These are phyloP conservation scores for Trichoderma simmonsii DNA, from an alignment of 2,329 filamentous ascomycete genomes.

Conservation along the genomic window DNA sequence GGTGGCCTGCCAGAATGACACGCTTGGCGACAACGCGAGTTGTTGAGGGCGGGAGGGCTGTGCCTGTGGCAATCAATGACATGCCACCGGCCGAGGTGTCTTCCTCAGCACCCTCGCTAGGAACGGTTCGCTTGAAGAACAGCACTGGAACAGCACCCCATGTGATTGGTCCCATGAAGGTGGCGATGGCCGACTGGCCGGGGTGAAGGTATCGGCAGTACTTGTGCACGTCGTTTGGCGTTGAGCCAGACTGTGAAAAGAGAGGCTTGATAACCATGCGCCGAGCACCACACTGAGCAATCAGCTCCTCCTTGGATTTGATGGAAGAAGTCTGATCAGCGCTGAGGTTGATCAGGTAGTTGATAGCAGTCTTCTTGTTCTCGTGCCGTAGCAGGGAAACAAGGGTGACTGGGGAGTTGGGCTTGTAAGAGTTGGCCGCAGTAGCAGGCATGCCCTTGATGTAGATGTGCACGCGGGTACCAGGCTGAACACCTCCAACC, in stretches of 20 bases:
- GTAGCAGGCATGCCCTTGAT: conserved; percentile 53
- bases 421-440: conserved; percentile 45
- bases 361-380: conserved; percentile 86
- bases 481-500: conserved; percentile 80
- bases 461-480: conserved; percentile 78
- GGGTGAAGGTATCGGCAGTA: conserved; percentile 90
- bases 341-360: conserved; percentile 84
- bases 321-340: conserved; percentile 72
- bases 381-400: conserved; percentile 92
- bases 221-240: conserved; percentile 96
- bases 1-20: conserved; percentile 89
- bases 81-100: conserved; percentile 48
- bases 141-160: conserved; percentile 91
- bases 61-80: conserved; percentile 80
- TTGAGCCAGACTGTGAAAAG: conserved; percentile 85
- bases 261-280: conserved; percentile 85
- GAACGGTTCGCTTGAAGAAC: conserved; percentile 68
- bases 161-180: conserved; percentile 83
- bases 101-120: conserved; percentile 44
- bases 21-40: conserved; percentile 87
- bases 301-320: conserved; percentile 87
- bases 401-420: conserved; percentile 61
- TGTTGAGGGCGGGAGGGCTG: conserved; percentile 72
- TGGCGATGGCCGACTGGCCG: conserved; percentile 82
- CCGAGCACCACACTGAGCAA: conserved; percentile 86